Base-by-base conservation (phyloP, 2,329 filamentous ascomycete species). In the Aspergillus japonicus region DNA sequence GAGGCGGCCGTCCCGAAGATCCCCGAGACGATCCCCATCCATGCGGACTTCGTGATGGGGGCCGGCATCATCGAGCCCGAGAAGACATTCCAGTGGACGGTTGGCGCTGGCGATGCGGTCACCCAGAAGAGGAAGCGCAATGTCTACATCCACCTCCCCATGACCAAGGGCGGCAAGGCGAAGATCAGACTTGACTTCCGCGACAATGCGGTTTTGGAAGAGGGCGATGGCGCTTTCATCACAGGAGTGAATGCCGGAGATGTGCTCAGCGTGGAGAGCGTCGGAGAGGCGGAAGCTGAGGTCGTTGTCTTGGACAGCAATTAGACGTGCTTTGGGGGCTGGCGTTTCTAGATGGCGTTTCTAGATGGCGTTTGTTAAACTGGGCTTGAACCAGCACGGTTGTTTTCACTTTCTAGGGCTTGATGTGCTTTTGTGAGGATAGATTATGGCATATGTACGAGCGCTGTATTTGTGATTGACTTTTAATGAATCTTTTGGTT, bases 171-270 rank as follows among this genome's bases (percentile, higher is more conserved):
- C 47, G 90, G 90, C 24, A 89, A 87, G 66, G 84, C 90, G 42
- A 91, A 86, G 80, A 85, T 96, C 61, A 83, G 84, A 65, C 78
- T 88, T 68, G 89, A 83, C 69, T 86, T 86, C 1, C 78, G 87
- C 58, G 87, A 90, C 49, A 86, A 89, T 63, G 84, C 85, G 0
- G 78, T 89, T 16, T 73, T 96, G 19, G 80, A 78, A 1, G 92
- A 96, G 76, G 92, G 92, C 0, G 92, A 96, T 75, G 91, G 91
- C 16, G 90, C 89, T 1, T 95, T 91, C 75, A 78, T 96, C 6
- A 86, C 88, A 6, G 76, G 76, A 14, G 82, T 91, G 11, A 84
- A 83, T 67, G 84, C 82, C 10, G 88, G 87, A 0, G 88, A 91
- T 71, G 83, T 82, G 67, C 75, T 91, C 42, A 76, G 75, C 2